Percentiles rank a stretch among this genome's conserved stretches.
Conservation (phyloP, 1,139 yeast genomes). For the Sugiyamaella novakii region DNA sequence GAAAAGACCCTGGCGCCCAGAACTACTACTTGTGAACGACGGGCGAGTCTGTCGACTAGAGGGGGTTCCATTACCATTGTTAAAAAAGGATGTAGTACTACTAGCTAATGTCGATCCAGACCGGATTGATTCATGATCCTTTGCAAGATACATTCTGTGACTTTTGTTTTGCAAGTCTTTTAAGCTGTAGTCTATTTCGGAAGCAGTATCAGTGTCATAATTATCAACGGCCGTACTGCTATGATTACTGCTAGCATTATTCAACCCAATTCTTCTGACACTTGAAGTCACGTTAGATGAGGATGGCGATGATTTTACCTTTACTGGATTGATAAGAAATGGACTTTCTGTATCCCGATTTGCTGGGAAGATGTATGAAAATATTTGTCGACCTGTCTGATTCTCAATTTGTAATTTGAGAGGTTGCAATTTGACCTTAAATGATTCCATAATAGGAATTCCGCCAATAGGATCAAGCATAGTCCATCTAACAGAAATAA, state of each 20-base stretch:
- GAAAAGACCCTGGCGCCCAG: conserved; percentile 13
- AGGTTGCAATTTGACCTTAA: conserved; percentile 60
- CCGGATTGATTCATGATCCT: conserved; percentile 22
- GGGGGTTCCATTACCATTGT: conserved; percentile 5
- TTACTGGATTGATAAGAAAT: conserved; percentile 20
- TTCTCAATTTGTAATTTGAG: conserved; percentile 73
- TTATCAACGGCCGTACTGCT: conserved; percentile 15
- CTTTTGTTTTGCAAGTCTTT: background rate
- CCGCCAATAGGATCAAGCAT: conserved; percentile 85
- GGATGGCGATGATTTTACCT: conserved; percentile 1
- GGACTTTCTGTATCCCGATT: conserved; percentile 36
- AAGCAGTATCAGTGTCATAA: conserved; percentile 19
- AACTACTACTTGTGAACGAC: conserved; percentile 18
- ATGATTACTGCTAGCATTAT: background rate
- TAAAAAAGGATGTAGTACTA: conserved; percentile 13
- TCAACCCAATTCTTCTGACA: conserved; percentile 4
- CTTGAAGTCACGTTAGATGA: conserved; percentile 1
- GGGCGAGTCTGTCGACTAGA: conserved; percentile 11
- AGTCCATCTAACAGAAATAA: conserved; percentile 67
- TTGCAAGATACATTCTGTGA: conserved; percentile 13
- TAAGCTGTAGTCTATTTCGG: conserved; percentile 12
- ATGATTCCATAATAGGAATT: conserved; percentile 62
- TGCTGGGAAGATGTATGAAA: conserved; percentile 67
- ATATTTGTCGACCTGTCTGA: conserved; percentile 60
- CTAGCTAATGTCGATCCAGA: conserved; percentile 20